phyloP scores from a whole-genome alignment of 371 early-diverging fungal genomes.

The Mortierella sp. region DNA sequence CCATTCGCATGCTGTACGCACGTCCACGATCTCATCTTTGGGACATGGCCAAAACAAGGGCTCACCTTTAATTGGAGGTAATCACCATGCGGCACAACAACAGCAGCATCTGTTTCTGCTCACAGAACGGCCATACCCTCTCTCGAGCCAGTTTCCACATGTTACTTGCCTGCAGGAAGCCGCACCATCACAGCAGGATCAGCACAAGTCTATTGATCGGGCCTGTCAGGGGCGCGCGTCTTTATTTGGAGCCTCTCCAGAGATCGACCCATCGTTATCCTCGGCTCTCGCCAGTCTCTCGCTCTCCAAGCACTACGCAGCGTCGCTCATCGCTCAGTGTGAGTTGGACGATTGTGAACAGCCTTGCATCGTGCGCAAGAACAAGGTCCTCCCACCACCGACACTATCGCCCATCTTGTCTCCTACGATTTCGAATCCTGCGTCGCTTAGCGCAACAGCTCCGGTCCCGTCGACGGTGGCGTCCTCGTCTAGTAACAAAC shows the following conservation, averaged over 20 bases:
- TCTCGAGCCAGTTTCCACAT: conserved; percentile 2
- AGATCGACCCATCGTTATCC: not conserved
- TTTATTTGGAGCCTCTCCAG: not conserved
- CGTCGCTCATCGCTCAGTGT: not conserved
- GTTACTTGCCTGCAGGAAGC: conserved; percentile 7
- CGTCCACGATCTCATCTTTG: conserved; percentile 1
- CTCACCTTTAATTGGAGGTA: not conserved
- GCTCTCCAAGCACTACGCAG: not conserved
- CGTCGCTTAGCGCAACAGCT: conserved; percentile 18
- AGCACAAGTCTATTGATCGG: conserved; percentile 11
- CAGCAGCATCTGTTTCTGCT: not conserved
- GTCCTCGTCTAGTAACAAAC: conserved; percentile 5
- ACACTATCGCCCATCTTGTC: conserved; percentile 43
- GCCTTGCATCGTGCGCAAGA: conserved; percentile 39
- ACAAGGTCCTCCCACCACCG: conserved; percentile 48
- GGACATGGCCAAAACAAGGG: not conserved
- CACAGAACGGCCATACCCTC: not conserved
- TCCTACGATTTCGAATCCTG: conserved; percentile 39
- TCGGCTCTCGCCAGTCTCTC: conserved; percentile 3
- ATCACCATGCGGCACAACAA: not conserved
- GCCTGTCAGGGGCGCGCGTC: not conserved
- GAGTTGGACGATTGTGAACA: conserved; percentile 18
- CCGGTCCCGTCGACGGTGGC: not conserved
- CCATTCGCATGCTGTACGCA: conserved; percentile 9
- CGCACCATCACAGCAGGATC: conserved; percentile 4